Evolutionary conservation across 306 rosid species (phyloP).

Genomic region (Morella rubra): DNA sequence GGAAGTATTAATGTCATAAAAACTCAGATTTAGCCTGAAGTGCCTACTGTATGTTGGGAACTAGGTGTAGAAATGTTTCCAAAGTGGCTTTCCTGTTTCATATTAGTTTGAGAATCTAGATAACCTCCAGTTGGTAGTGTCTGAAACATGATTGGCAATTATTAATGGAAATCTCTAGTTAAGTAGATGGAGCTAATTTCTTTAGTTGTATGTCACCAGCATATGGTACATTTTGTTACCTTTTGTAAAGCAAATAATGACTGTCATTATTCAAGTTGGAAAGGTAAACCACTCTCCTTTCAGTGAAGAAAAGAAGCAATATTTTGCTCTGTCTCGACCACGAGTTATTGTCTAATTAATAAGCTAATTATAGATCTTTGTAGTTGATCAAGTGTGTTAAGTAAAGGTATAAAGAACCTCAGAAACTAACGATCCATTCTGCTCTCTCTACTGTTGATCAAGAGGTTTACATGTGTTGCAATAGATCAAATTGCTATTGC

Average conservation of each 20-base stretch:
- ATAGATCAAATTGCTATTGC: too few species aligned
- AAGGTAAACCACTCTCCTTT: background rate
- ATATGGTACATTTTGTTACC: background rate
- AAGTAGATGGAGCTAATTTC: background rate
- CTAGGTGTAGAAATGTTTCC: background rate
- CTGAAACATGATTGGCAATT: background rate
- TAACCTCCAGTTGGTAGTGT: background rate
- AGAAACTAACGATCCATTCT: too few species aligned
- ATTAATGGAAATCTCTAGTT: background rate
- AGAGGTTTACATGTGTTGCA: background rate
- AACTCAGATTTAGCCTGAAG: background rate
- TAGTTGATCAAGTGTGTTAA: too few species aligned
- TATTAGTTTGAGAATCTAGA: background rate
- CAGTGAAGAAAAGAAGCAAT: background rate
- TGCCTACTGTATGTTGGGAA: background rate
- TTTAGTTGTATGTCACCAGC: background rate
- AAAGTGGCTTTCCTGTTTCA: background rate
- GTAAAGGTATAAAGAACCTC: background rate
- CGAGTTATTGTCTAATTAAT: background rate
- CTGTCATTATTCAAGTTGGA: background rate
- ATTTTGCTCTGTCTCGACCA: too few species aligned
- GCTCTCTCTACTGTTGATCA: too few species aligned
- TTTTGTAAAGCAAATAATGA: too few species aligned
- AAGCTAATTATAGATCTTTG: background rate
- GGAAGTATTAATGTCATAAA: background rate